phyloP scores from a whole-genome alignment of 805 yeast genomes.

The Starmerella stellata region DNA sequence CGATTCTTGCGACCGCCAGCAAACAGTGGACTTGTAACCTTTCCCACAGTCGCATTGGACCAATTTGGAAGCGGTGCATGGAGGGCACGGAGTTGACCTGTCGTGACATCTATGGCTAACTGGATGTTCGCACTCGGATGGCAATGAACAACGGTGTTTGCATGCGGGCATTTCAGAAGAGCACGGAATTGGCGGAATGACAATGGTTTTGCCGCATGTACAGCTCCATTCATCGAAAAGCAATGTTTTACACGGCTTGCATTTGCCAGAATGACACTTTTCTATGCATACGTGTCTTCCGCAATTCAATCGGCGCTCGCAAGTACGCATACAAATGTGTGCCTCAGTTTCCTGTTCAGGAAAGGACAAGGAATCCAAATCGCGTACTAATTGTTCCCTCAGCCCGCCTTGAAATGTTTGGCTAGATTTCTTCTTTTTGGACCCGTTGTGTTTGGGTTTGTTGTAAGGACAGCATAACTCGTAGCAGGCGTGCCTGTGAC shows the following conservation, averaged over 20 bases:
- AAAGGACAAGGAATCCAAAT: no score
- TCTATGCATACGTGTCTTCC: conserved; percentile 4
- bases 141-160: conserved; percentile 14
- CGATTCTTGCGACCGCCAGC: no score
- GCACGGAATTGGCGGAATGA: conserved; percentile 21
- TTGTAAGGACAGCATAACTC: conserved; percentile 8
- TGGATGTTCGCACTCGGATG: conserved; percentile 20
- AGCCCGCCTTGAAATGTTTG: no score
- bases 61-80: no score
- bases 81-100: conserved; percentile 6
- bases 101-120: conserved; percentile 13
- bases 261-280: conserved; percentile 20
- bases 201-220: conserved; percentile 18
- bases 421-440: no score
- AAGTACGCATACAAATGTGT: conserved; percentile 1
- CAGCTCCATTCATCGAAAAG: conserved; percentile 20
- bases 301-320: background rate
- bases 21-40: no score
- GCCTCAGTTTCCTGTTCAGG: background rate
- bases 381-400: no score
- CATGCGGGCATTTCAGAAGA: conserved; percentile 19
- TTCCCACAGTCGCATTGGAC: no score
- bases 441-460: no score
- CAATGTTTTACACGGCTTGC: conserved; percentile 19
- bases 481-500: conserved; percentile 10